These are phyloP conservation scores for Globisporangium irregulare DNA, from an alignment of 352 stramenopile genomes.

Conservation along the genomic window DNA sequence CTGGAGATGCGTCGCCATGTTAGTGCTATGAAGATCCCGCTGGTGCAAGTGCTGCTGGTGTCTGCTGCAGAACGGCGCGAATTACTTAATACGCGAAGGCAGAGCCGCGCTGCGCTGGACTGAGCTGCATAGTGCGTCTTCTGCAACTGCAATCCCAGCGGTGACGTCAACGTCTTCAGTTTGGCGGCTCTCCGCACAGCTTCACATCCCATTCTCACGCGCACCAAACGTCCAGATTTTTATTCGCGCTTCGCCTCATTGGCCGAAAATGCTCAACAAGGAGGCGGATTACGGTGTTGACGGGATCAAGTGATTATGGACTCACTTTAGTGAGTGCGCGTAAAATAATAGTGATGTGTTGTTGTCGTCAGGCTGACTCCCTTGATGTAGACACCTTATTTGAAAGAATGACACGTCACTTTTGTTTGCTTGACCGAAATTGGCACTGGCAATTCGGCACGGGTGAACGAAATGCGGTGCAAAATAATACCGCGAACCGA, in stretches of 20 bases:
- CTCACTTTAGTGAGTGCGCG: too few relatives aligned
- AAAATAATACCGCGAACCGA: too few relatives aligned
- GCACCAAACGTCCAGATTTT: too few relatives aligned
- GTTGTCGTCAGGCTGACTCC: too few relatives aligned
- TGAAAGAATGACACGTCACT: too few relatives aligned
- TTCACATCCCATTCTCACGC: too few relatives aligned
- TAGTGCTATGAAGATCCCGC: background rate
- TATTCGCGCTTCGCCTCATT: background rate
- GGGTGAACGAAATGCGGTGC: too few relatives aligned
- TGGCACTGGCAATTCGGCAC: too few relatives aligned
- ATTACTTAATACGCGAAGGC: background rate
- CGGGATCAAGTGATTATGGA: background rate
- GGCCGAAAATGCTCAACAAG: background rate
- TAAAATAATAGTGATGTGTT: too few relatives aligned
- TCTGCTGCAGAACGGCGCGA: background rate
- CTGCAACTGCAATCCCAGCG: background rate
- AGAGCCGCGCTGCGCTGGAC: background rate
- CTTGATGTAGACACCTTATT: too few relatives aligned
- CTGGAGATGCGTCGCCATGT: conserved; percentile 9
- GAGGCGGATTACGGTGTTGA: conserved; percentile 10
- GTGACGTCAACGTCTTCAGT: background rate
- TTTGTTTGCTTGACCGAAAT: too few relatives aligned
- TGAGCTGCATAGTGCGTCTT: too few relatives aligned
- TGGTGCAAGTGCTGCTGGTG: background rate
- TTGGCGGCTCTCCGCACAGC: background rate